Conservation (phyloP, 257 asterid species). For the Solanum ossicruentum region DNA sequence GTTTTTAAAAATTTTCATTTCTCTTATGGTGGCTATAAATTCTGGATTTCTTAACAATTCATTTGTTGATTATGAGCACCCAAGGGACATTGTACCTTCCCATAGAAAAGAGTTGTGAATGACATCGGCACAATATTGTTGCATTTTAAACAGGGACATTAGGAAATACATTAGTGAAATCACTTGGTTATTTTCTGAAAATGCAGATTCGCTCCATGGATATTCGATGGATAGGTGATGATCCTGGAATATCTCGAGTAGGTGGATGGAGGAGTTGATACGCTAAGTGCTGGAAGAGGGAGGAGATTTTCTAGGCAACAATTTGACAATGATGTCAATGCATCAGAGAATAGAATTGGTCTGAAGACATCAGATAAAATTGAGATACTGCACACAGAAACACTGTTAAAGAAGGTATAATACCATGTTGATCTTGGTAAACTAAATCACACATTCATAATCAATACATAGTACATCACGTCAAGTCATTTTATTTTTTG, state of each 20-base stretch:
- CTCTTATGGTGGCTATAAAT: neutral
- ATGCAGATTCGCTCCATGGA: conserved; percentile 77
- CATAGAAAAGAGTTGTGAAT: neutral
- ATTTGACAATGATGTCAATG: conserved; percentile 29
- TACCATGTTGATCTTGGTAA: neutral
- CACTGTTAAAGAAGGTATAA: conserved; percentile 69
- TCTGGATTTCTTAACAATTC: neutral
- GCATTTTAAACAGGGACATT: neutral
- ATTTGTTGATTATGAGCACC: neutral
- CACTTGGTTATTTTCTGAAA: neutral
- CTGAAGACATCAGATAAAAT: conserved; percentile 41
- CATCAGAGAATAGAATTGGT: conserved; percentile 38
- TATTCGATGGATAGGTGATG: conserved; percentile 84
- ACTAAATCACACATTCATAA: neutral
- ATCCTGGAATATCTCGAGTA: conserved; percentile 52
- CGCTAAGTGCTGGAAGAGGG: conserved; percentile 38
- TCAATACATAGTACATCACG: neutral
- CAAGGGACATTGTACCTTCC: neutral
- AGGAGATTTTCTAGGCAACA: conserved; percentile 32
- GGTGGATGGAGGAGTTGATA: conserved; percentile 32
- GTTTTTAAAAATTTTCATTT: neutral
- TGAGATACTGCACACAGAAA: conserved; percentile 82
- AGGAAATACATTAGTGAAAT: neutral
- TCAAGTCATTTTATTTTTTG: neutral
- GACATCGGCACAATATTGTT: neutral